phyloP scores from a whole-genome alignment of 1,284 basidiomycete genomes.

The Malassezia restricta region DNA sequence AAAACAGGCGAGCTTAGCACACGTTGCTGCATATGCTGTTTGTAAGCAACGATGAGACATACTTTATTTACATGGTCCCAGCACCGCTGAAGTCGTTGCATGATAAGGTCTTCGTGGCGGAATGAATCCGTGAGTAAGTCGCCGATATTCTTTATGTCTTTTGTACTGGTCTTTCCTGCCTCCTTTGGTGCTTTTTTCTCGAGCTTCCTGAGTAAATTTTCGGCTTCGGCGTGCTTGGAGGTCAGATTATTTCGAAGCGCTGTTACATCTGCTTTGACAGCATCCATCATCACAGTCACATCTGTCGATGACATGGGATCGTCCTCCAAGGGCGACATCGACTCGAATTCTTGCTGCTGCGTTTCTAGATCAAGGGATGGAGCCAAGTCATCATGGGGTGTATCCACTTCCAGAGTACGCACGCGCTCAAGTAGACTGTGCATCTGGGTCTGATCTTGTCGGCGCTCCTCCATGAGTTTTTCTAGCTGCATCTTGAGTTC shows the following conservation, averaged over 20 bases:
- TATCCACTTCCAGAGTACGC: neutral
- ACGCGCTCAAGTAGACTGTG: neutral
- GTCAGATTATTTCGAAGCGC: conserved; percentile 10
- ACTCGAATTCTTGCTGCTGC: neutral
- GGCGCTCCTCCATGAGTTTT: neutral
- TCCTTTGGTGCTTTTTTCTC: neutral
- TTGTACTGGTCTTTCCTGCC: neutral
- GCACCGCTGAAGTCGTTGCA: neutral
- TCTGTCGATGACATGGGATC: neutral
- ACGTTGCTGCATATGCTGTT: neutral
- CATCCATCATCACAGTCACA: neutral
- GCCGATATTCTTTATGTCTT: neutral
- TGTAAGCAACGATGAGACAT: neutral
- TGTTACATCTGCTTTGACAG: conserved; percentile 6
- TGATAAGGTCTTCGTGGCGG: conserved; percentile 3
- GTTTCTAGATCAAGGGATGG: neutral
- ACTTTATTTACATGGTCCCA: neutral
- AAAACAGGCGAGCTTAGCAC: neutral
- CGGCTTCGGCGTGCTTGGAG: conserved; percentile 5
- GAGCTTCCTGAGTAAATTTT: conserved; percentile 4
- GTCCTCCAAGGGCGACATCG: neutral
- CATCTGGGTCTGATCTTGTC: neutral
- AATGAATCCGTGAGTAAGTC: conserved; percentile 8
- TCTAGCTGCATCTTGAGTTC: neutral
- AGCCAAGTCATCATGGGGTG: neutral